Evolutionary conservation across 495 filamentous ascomycete species (phyloP).

Genomic region (Neurospora hispaniola): DNA sequence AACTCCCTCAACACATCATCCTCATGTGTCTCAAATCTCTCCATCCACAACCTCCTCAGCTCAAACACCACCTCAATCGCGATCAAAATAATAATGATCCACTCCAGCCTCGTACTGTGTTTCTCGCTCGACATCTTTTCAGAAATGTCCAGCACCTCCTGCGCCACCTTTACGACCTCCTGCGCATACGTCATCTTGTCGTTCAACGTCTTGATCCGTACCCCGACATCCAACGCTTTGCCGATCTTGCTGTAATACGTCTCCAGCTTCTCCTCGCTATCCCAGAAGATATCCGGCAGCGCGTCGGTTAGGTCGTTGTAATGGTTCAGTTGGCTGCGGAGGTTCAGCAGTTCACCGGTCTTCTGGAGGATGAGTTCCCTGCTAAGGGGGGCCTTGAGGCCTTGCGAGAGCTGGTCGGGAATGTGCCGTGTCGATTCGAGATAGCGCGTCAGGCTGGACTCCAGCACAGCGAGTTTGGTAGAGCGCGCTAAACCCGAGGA

Average conservation of each 20-base stretch:
- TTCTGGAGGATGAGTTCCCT: constrained; percentile 61
- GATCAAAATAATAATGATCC: constrained; percentile 94
- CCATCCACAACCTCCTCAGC: constrained; percentile 39
- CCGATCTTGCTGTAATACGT: constrained; percentile 93
- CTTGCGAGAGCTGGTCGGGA: constrained; percentile 54
- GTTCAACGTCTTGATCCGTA: constrained; percentile 84
- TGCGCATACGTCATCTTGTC: constrained; percentile 97
- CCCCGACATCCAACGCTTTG: constrained; percentile 79
- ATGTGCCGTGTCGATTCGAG: constrained; percentile 75
- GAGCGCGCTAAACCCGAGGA: constrained; percentile 88
- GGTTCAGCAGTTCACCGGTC: constrained; percentile 82
- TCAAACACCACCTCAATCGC: constrained; percentile 74
- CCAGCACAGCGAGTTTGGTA: constrained; percentile 93
- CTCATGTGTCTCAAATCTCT: constrained; percentile 19
- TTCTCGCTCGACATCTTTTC: constrained; percentile 84
- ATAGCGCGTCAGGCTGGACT: constrained; percentile 71
- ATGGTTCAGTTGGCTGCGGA: constrained; percentile 88
- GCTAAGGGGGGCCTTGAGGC: constrained; percentile 19
- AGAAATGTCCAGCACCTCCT: constrained; percentile 86
- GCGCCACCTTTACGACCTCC: constrained; percentile 82
- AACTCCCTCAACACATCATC: constrained; percentile 18
- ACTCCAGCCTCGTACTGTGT: constrained; percentile 80
- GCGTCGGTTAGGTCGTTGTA: constrained; percentile 96
- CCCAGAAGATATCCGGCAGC: constrained; percentile 95
- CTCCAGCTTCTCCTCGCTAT: constrained; percentile 79